phyloP scores from a whole-genome alignment of 164 flowering plant genomes.

The Dillenia suffruticosa region DNA sequence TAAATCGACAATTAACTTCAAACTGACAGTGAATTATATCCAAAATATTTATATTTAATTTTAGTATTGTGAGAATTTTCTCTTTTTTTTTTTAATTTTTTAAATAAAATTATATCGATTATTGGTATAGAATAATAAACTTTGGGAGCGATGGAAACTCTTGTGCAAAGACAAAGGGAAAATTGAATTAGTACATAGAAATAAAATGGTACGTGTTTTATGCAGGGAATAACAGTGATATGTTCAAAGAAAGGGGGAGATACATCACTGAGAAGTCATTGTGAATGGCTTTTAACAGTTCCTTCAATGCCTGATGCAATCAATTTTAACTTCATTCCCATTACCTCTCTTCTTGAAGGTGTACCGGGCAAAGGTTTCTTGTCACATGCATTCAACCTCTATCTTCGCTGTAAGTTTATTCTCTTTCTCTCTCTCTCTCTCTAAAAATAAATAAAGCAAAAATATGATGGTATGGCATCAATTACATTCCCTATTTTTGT shows the following conservation, averaged over 20 bases:
- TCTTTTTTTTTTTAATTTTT: constrained; percentile 1
- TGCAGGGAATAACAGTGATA: constrained; percentile 51
- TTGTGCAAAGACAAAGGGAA: too few relatives aligned
- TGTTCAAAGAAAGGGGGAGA: constrained; percentile 74
- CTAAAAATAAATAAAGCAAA: too few relatives aligned
- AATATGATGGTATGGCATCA: too few relatives aligned
- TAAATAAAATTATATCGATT: neutral
- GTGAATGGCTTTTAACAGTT: constrained; percentile 87
- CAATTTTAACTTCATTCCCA: constrained; percentile 66
- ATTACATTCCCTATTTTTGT: too few relatives aligned
- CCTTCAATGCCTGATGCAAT: constrained; percentile 62
- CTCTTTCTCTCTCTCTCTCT: too few relatives aligned
- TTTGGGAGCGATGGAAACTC: too few relatives aligned
- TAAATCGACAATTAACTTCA: too few relatives aligned
- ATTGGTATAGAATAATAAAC: too few relatives aligned
- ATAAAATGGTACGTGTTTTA: neutral
- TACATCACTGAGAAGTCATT: constrained; percentile 31
- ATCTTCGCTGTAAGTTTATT: constrained; percentile 63
- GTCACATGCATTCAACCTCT: constrained; percentile 84
- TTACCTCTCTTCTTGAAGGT: constrained; percentile 73
- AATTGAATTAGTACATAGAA: too few relatives aligned
- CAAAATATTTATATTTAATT: too few relatives aligned
- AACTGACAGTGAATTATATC: too few relatives aligned
- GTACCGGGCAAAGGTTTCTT: constrained; percentile 76
- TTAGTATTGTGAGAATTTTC: neutral